Conservation (phyloP, 257 asterid genomes). For the Scutellaria barbata region DNA sequence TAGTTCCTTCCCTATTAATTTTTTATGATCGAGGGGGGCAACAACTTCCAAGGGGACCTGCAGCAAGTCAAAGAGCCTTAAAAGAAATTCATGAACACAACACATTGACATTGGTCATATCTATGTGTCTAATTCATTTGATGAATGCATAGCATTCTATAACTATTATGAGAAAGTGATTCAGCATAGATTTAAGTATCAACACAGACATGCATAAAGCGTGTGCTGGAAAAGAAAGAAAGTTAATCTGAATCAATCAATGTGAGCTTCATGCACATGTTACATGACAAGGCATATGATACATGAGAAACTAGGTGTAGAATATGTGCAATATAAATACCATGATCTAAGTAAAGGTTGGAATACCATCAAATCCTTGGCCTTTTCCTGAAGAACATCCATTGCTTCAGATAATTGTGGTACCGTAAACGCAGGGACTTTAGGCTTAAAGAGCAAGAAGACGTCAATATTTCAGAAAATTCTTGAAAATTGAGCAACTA, state of each 20-base stretch:
- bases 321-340: slow-evolving; percentile 1
- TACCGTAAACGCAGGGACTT: slow-evolving; percentile 84
- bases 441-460: slow-evolving; percentile 73
- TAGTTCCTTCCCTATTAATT: slow-evolving; percentile 58
- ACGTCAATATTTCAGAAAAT: slow-evolving; percentile 57
- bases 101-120: background rate
- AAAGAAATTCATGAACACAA: background rate
- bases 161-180: background rate
- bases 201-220: background rate
- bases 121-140: background rate
- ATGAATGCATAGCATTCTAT: background rate
- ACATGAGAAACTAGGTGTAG: background rate
- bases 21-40: slow-evolving; percentile 57
- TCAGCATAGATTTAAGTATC: background rate
- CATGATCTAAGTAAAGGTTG: slow-evolving; percentile 18
- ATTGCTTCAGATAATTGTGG: slow-evolving; percentile 85
- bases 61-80: slow-evolving; percentile 33
- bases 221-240: background rate
- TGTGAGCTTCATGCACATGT: no score
- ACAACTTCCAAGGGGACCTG: slow-evolving; percentile 79
- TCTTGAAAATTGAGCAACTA: slow-evolving; percentile 43
- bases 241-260: background rate
- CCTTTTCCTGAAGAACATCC: slow-evolving; percentile 71
- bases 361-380: slow-evolving; percentile 61
- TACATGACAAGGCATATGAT: slow-evolving; percentile 1